Evolutionary conservation across 495 filamentous ascomycete genomes (phyloP).

Genomic region (Penicillium cosmopolitanum): DNA sequence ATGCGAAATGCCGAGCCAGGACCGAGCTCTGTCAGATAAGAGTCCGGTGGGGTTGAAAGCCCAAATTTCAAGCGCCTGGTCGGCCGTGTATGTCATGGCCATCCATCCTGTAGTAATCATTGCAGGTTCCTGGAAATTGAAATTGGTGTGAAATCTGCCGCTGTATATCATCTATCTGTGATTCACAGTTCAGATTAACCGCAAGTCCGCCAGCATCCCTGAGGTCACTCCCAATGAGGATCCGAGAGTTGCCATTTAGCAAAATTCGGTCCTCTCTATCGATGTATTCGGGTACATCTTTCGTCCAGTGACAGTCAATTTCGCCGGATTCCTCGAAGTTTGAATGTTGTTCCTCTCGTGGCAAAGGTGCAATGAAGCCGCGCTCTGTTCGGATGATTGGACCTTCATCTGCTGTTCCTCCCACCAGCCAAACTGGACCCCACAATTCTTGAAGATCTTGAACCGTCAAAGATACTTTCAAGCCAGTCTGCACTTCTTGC

Average conservation of each 20-base stretch:
- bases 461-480: slow-evolving; percentile 8
- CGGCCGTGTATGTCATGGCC: no score
- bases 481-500: neutral
- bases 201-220: neutral
- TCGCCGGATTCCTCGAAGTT: neutral
- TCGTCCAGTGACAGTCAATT: neutral
- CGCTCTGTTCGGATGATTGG: slow-evolving; percentile 13
- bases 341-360: slow-evolving; percentile 2
- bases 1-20: neutral
- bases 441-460: slow-evolving; percentile 15
- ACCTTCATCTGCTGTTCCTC: slow-evolving; percentile 4
- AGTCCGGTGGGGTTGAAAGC: neutral
- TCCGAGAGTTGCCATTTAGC: neutral
- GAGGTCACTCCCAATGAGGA: neutral
- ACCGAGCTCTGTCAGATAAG: neutral
- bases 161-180: neutral
- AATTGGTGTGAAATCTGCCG: neutral
- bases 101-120: no score
- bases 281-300: neutral
- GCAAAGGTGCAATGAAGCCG: slow-evolving; percentile 15
- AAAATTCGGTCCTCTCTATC: neutral
- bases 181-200: neutral
- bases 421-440: slow-evolving; percentile 13
- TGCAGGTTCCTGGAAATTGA: neutral
- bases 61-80: neutral